Percentiles rank a stretch among this genome's conserved stretches.
Evolutionary conservation across 2,329 filamentous ascomycete species (phyloP).

Genomic region (Epichloe festucae): DNA sequence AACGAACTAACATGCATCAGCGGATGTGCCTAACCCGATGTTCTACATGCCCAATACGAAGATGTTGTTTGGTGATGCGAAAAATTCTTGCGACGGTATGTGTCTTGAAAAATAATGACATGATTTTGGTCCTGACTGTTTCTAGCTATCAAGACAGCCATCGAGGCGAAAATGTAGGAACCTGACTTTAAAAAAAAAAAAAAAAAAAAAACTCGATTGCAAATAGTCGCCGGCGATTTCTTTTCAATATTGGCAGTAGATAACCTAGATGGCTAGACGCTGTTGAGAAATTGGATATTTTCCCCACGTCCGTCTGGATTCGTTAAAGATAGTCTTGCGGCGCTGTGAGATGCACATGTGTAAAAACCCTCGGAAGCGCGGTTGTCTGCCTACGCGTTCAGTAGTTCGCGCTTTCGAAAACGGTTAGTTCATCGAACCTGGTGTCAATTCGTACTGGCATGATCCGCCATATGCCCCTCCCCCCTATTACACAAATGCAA

Average conservation of each 20-base stretch:
- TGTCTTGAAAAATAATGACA: slow-evolving; percentile 1
- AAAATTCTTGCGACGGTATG: slow-evolving; percentile 66
- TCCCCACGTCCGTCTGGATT: neutral
- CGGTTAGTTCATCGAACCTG: no score
- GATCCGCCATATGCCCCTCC: neutral
- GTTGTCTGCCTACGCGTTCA: no score
- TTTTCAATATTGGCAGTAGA: neutral
- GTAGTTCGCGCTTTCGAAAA: no score
- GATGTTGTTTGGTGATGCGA: slow-evolving; percentile 89
- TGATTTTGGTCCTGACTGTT: slow-evolving; percentile 8
- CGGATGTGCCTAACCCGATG: slow-evolving; percentile 87
- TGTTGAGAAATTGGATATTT: neutral
- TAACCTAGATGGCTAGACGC: neutral
- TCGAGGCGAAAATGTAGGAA: slow-evolving; percentile 9
- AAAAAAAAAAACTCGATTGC: no score
- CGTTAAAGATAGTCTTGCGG: neutral
- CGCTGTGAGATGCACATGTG: no score
- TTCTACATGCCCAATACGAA: slow-evolving; percentile 81
- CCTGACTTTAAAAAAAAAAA: no score
- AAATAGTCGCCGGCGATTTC: neutral
- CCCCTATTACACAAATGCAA: neutral
- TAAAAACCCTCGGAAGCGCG: no score
- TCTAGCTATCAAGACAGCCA: slow-evolving; percentile 9
- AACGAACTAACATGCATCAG: slow-evolving; percentile 25
- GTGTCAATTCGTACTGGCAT: neutral